These are phyloP conservation scores for Echites panduratus DNA, from an alignment of 257 asterid genomes.

Conservation along the genomic window DNA sequence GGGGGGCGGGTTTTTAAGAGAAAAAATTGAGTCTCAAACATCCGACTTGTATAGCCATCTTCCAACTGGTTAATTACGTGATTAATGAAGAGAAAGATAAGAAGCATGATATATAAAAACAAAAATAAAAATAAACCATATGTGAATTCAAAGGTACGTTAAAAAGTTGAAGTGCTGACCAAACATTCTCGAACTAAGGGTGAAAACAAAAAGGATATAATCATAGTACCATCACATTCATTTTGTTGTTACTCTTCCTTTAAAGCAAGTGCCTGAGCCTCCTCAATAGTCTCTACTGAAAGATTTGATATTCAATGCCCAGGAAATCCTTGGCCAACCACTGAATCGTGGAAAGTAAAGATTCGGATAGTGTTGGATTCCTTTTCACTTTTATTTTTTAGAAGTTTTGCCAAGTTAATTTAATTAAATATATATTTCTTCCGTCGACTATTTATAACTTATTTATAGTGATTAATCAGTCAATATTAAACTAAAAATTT, in stretches of 20 bases:
- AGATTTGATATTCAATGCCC: background rate
- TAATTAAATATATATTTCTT: no score
- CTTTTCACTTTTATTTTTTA: background rate
- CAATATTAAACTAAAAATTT: no score
- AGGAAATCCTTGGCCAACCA: conserved; percentile 3
- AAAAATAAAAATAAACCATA: background rate
- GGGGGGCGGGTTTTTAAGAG: no score
- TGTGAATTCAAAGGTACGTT: background rate
- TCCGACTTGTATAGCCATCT: no score
- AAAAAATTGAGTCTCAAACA: no score
- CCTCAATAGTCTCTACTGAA: background rate
- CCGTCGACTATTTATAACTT: no score
- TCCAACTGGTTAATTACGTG: no score
- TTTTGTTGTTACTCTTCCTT: background rate
- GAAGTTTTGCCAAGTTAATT: no score
- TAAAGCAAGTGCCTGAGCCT: background rate
- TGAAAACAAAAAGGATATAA: background rate
- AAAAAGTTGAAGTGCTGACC: background rate
- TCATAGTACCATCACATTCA: background rate
- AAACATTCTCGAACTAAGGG: background rate
- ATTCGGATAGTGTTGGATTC: background rate
- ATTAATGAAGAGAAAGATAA: no score
- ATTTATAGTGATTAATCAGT: no score
- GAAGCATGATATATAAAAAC: background rate
- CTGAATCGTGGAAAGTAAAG: background rate